Percentiles rank a stretch among this genome's conserved stretches.
Evolutionary conservation across 306 rosid genomes (phyloP).

Genomic region (Prunus armeniaca): DNA sequence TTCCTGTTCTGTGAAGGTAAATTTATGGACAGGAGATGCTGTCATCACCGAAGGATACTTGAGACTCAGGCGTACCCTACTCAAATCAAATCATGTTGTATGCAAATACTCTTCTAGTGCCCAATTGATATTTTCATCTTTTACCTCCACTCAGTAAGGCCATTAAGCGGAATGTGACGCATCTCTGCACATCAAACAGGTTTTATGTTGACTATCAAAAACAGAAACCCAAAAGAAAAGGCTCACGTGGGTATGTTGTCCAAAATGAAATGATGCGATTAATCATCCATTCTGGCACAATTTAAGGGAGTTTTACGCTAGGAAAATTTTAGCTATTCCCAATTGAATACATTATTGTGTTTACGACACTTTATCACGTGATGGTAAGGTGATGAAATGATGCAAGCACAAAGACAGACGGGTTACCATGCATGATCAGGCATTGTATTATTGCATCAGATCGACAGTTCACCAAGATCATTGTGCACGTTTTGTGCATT

Average conservation of each 20-base stretch:
- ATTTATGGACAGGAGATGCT: too few species aligned
- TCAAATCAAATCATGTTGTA: background rate
- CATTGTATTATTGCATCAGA: background rate
- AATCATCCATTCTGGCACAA: too few species aligned
- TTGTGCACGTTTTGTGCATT: constrained; percentile 1
- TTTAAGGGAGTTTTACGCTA: too few species aligned
- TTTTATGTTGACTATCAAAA: background rate
- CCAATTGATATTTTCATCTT: background rate
- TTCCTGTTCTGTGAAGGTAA: too few species aligned
- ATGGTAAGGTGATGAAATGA: too few species aligned
- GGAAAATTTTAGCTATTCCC: too few species aligned
- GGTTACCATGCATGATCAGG: too few species aligned
- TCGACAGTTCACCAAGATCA: background rate
- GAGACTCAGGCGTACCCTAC: background rate
- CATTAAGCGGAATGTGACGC: background rate
- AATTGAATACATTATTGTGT: too few species aligned
- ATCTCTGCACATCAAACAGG: background rate
- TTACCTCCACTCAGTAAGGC: background rate
- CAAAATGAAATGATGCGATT: too few species aligned
- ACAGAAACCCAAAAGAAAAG: background rate
- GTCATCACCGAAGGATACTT: background rate
- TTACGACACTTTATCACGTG: too few species aligned
- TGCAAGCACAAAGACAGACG: too few species aligned
- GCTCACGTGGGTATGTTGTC: background rate
- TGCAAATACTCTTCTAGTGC: background rate